phyloP scores from a whole-genome alignment of 352 stramenopile species.

The Phytopythium boreale region DNA sequence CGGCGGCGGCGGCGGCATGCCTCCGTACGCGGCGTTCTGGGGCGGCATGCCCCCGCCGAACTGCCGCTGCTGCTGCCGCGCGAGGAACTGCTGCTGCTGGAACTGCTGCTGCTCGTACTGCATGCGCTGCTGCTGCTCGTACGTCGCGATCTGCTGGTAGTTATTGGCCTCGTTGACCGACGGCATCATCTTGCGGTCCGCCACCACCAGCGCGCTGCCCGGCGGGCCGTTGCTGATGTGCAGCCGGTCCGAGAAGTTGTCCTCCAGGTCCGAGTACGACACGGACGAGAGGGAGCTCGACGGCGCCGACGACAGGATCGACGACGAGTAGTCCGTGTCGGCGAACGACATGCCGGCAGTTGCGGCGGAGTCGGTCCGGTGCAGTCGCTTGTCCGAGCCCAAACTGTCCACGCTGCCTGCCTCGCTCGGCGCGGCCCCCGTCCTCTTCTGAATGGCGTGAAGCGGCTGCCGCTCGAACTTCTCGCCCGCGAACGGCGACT shows the following conservation, averaged over 20 bases:
- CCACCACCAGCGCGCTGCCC: slow-evolving; percentile 14
- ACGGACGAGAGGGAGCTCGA: slow-evolving; percentile 52
- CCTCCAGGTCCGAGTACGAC: slow-evolving; percentile 46
- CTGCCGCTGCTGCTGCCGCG: slow-evolving; percentile 18
- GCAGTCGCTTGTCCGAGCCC: slow-evolving; percentile 21
- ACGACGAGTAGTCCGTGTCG: slow-evolving; percentile 59
- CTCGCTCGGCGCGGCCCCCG: slow-evolving; percentile 3
- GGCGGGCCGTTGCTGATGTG: slow-evolving; percentile 17
- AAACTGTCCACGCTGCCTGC: slow-evolving; percentile 6
- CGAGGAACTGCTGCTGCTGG: slow-evolving; percentile 28
- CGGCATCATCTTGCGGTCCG: slow-evolving; percentile 42
- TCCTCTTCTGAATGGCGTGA: slow-evolving; percentile 26
- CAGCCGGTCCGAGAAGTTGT: slow-evolving; percentile 25
- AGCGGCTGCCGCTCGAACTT: slow-evolving; percentile 32
- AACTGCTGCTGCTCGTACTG: slow-evolving; percentile 35
- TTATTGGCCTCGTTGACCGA: slow-evolving; percentile 26
- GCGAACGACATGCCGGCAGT: slow-evolving; percentile 28
- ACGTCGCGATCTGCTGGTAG: slow-evolving; percentile 15
- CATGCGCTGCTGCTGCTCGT: slow-evolving; percentile 27
- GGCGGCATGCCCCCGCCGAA: background rate
- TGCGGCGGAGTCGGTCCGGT: slow-evolving; percentile 20
- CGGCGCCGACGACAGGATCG: slow-evolving; percentile 45
- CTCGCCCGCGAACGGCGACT: slow-evolving; percentile 62
- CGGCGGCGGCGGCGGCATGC: background rate
- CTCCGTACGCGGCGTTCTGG: background rate